Evolutionary conservation across 202 grass and related monocot genomes (phyloP), one percentile per base, ranked within the genome.

Genomic region (Musa balbisiana): DNA sequence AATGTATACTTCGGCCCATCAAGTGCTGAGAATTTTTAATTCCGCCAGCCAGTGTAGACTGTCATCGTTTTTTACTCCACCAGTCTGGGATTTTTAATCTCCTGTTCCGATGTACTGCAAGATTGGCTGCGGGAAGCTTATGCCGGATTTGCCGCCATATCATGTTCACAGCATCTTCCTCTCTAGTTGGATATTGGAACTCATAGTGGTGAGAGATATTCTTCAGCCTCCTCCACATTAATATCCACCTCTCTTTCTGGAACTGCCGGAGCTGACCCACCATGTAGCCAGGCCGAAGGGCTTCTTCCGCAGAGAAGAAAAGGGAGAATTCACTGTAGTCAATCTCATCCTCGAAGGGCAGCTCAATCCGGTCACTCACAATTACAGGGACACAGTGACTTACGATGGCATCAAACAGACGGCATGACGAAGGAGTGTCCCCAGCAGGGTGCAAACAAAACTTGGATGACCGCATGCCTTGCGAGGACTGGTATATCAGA

Each of bases 311-410:
- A 9, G 94, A 94, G 85, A 89, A 94, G 87, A 98, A 98, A 58
- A 90, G 81, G 29, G 91, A 89, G 83, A 94, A 92, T 78, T 91
- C 81, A 8, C 78, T 83, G 73, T 93, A 98, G 83, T 98, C 91
- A 20, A 94, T 89, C 79, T 93, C 87, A 78, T 93, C 88, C 80
- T 98, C 91, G 55, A 98, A 98, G 64, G 94, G 94, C 69, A 98
- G 94, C 90, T 98, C 94, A 53, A 98, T 94, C 19, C 71, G 73
- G 64, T 86, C 92, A 49, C 94, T 98, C 20, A 98, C 81, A 56
- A 98, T 94, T 50, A 98, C 85, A 73, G 91, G 94, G 69, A 98
- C 60, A 87, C 91, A 98, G 68, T 92, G 94, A 69, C 91, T 92
- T 72, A 94, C 80, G 19, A 98, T 98, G 24, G 94, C 91, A 83